Conservation (phyloP, 1,284 basidiomycete genomes). For the Apiotrichum porosum region DNA sequence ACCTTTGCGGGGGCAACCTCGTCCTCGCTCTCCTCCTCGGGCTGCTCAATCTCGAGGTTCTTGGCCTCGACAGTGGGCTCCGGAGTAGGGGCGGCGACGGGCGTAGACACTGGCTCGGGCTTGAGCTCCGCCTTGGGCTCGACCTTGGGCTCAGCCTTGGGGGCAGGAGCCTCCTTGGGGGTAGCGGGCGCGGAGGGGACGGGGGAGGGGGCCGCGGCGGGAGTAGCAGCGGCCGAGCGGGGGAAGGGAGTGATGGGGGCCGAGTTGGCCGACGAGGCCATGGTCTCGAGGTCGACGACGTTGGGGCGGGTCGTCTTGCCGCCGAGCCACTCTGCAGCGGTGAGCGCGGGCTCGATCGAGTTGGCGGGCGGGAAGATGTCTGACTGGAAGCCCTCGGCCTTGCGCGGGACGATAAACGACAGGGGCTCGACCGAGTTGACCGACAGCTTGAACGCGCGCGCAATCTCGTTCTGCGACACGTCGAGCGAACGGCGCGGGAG, state of each 20-base stretch:
- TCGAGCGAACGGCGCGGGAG: conserved; percentile 83
- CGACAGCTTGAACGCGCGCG: conserved; percentile 86
- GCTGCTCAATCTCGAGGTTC: conserved; percentile 40
- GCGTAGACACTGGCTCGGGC: conserved; percentile 21
- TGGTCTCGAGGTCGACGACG: conserved; percentile 54
- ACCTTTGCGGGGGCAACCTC: conserved; percentile 1
- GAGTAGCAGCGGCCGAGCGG: not conserved
- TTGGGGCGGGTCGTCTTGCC: conserved; percentile 74
- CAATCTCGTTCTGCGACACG: conserved; percentile 89
- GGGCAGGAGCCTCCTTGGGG: conserved; percentile 7
- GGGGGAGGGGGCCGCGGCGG: not conserved
- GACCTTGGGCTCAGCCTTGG: conserved; percentile 11
- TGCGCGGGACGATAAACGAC: conserved; percentile 88
- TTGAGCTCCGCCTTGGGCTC: conserved; percentile 15
- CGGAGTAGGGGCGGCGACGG: not conserved
- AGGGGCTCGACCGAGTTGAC: conserved; percentile 76
- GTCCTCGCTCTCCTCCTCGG: conserved; percentile 33
- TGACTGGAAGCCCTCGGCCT: conserved; percentile 51
- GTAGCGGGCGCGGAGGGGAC: not conserved
- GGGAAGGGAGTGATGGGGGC: conserved; percentile 37
- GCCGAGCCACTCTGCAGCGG: conserved; percentile 76
- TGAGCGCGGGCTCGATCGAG: conserved; percentile 71
- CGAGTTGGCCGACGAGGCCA: conserved; percentile 41
- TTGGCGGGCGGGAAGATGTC: conserved; percentile 86
- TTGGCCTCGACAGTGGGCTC: conserved; percentile 27